Conservation (phyloP, 192 early-diverging fungal genomes). For the Lobosporangium transversale region DNA sequence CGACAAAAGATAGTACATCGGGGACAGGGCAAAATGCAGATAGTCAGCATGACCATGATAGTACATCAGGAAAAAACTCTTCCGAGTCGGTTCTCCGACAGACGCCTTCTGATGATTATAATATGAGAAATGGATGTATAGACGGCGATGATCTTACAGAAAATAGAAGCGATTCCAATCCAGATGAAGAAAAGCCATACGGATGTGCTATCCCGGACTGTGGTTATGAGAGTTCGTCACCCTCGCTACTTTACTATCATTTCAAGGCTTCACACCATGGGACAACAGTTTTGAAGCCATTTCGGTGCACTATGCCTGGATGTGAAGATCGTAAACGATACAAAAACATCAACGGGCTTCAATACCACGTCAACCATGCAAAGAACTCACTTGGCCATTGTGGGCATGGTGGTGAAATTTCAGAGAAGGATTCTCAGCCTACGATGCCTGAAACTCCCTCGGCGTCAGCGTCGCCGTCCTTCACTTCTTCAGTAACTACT, state of each 20-base stretch:
- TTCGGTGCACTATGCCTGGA: constrained; percentile 72
- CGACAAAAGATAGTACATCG: not conserved
- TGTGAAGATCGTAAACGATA: constrained; percentile 83
- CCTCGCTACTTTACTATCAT: constrained; percentile 44
- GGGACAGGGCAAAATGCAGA: not conserved
- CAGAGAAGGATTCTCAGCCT: not conserved
- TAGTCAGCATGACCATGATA: not conserved
- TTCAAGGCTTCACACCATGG: constrained; percentile 49
- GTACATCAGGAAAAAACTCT: not conserved
- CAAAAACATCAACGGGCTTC: constrained; percentile 87
- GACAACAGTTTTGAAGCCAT: constrained; percentile 70
- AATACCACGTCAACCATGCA: constrained; percentile 81
- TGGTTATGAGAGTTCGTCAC: constrained; percentile 36
- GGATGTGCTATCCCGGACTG: constrained; percentile 45
- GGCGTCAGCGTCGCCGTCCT: not conserved
- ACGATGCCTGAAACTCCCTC: not conserved
- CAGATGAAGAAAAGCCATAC: constrained; percentile 46
- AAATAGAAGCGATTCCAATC: constrained; percentile 15
- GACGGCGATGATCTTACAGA: constrained; percentile 6
- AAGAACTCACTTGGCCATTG: constrained; percentile 41
- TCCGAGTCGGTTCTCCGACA: not conserved
- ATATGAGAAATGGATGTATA: constrained; percentile 11
- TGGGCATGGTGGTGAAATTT: constrained; percentile 14
- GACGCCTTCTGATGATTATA: constrained; percentile 20
- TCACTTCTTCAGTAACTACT: no score